Evolutionary conservation across 352 stramenopile species (phyloP).

Genomic region (Phytophthora tentaculata): DNA sequence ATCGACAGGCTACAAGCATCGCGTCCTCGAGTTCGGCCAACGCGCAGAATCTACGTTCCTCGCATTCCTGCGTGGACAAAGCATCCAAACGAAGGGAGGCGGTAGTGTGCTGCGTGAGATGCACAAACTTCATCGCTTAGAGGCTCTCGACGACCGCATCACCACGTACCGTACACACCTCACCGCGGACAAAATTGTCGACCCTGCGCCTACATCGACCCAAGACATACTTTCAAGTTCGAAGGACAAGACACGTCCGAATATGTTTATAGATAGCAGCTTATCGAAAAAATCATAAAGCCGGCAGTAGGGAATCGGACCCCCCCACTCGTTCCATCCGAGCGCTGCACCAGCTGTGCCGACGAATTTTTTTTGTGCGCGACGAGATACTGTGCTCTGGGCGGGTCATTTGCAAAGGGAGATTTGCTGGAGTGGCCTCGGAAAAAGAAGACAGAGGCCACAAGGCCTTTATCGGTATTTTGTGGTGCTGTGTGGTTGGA

Average conservation of each 20-base stretch:
- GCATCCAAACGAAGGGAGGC: constrained; percentile 4
- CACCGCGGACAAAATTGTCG: neutral
- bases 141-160: neutral
- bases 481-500: too few species aligned
- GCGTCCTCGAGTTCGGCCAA: constrained; percentile 1
- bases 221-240: neutral
- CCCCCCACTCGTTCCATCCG: neutral
- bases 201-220: neutral
- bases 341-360: neutral
- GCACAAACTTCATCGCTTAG: neutral
- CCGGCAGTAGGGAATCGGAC: neutral
- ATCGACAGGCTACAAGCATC: constrained; percentile 10
- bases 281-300: neutral
- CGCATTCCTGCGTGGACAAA: constrained; percentile 2
- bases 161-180: neutral
- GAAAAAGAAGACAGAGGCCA: too few species aligned
- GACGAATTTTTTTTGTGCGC: neutral
- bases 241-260: neutral
- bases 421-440: too few species aligned
- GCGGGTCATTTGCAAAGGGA: neutral
- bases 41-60: constrained; percentile 4
- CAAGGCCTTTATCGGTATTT: too few species aligned
- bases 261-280: neutral
- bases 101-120: constrained; percentile 12
- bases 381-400: too few species aligned